These are phyloP conservation scores for Parasitella parasitica DNA, from an alignment of 371 early-diverging fungal species.

Conservation along the genomic window DNA sequence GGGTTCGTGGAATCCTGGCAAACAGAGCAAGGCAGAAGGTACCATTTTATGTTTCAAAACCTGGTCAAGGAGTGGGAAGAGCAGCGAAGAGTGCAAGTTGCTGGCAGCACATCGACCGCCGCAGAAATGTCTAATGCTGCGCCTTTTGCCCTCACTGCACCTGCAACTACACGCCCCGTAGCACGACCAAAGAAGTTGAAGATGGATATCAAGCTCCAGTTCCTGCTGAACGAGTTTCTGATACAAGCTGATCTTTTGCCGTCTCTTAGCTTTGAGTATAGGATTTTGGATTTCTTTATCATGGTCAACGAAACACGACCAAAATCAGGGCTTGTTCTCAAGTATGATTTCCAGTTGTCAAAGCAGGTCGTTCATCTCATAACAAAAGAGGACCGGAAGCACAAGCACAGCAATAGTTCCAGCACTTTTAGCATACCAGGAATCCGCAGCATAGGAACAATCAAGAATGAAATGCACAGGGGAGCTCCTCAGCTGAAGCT, in stretches of 20 bases:
- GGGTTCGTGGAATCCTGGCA: conserved; percentile 81
- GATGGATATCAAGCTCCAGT: conserved; percentile 62
- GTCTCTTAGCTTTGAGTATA: conserved; percentile 65
- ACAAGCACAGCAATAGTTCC: conserved; percentile 22
- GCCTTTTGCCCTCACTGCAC: neutral
- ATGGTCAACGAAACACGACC: conserved; percentile 50
- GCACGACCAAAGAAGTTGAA: conserved; percentile 25
- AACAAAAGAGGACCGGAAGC: conserved; percentile 30
- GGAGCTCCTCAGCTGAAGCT: conserved; percentile 27
- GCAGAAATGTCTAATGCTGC: neutral
- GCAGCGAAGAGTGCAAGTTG: conserved; percentile 31
- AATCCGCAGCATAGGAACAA: conserved; percentile 59
- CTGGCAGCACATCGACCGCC: neutral
- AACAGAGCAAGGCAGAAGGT: conserved; percentile 72
- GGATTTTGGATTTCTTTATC: conserved; percentile 55
- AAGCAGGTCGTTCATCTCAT: conserved; percentile 59
- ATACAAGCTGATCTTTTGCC: conserved; percentile 68
- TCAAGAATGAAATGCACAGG: conserved; percentile 16
- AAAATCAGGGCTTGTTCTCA: conserved; percentile 33
- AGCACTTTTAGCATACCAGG: conserved; percentile 60
- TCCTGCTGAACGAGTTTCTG: conserved; percentile 58
- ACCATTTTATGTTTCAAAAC: conserved; percentile 73
- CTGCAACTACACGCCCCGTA: neutral
- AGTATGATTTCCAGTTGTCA: conserved; percentile 55
- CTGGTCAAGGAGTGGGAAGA: conserved; percentile 73